These are phyloP conservation scores for Pelagophyceae sp. DNA, from an alignment of 352 stramenopile species.

Conservation along the genomic window DNA sequence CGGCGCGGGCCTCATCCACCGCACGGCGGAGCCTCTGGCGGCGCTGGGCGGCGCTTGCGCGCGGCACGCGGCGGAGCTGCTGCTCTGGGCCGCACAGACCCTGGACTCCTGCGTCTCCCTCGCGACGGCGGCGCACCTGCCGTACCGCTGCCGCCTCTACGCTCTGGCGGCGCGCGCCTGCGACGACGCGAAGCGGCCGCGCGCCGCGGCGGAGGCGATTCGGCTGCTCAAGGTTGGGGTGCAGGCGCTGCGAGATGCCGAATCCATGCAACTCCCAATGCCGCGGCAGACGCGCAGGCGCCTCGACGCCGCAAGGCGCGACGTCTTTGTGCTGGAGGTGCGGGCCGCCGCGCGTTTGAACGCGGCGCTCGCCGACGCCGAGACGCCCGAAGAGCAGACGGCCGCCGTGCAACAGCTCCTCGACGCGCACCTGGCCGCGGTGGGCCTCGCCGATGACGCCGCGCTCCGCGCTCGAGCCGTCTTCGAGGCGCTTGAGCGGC, in stretches of 20 bases:
- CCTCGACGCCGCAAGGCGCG: not conserved
- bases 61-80: constrained; percentile 10
- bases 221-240: not conserved
- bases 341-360: not conserved
- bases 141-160: constrained; percentile 7
- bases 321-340: not conserved
- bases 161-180: not conserved
- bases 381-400: not conserved
- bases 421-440: not conserved
- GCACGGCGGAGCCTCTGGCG: constrained; percentile 7
- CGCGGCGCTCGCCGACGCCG: not conserved
- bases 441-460: not conserved
- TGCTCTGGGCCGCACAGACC: constrained; percentile 7
- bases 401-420: not conserved
- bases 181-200: not conserved
- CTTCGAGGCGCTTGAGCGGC: not conserved
- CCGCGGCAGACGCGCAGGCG: not conserved
- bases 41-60: not conserved
- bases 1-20: constrained; percentile 8
- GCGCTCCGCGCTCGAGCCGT: not conserved
- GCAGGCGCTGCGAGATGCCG: not conserved
- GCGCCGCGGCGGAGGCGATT: not conserved
- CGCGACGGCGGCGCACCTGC: constrained; percentile 12
- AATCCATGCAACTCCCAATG: constrained; percentile 12
- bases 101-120: constrained; percentile 1